A percentile compares a stretch with the other conserved stretches of the same genome.
phyloP scores from a whole-genome alignment of 2,329 filamentous ascomycete genomes.

The Lachnellula hyalina region DNA sequence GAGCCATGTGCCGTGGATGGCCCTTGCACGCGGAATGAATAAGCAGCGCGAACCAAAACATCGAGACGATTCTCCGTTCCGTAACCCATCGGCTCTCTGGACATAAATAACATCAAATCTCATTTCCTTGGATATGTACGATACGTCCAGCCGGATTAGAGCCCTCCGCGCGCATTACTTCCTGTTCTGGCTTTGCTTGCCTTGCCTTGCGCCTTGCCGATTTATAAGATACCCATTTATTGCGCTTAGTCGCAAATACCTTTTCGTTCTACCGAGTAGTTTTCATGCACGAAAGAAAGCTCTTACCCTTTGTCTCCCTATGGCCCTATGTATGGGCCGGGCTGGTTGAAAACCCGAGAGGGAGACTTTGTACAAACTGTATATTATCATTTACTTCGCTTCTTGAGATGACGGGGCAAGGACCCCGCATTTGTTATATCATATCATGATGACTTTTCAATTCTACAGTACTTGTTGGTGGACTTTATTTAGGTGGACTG shows the following conservation, averaged over 20 bases:
- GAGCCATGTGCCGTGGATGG: conserved; percentile 8
- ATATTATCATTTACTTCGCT: neutral
- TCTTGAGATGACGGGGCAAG: neutral
- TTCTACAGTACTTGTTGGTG: neutral
- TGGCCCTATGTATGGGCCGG: too few relatives aligned
- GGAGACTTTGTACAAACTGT: neutral
- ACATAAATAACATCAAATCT: conserved; percentile 15
- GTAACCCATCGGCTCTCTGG: neutral
- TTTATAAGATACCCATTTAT: conserved; percentile 24
- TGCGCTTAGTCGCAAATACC: conserved; percentile 7
- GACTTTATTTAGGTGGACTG: neutral
- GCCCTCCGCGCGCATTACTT: neutral
- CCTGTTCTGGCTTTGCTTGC: conserved; percentile 6
- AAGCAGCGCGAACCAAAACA: conserved; percentile 1
- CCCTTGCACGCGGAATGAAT: conserved; percentile 14
- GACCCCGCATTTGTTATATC: conserved; percentile 1
- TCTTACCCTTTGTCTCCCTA: too few relatives aligned
- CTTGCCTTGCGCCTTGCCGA: conserved; percentile 15
- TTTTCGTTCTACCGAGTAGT: neutral
- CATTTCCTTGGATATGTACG: conserved; percentile 1
- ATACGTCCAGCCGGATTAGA: conserved; percentile 3
- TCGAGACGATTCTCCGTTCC: neutral
- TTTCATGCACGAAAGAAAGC: too few relatives aligned
- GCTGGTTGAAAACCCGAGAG: too few relatives aligned
- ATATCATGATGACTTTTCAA: conserved; percentile 1